phyloP scores from a whole-genome alignment of 2,329 filamentous ascomycete species.

The Nothophoma quercina region DNA sequence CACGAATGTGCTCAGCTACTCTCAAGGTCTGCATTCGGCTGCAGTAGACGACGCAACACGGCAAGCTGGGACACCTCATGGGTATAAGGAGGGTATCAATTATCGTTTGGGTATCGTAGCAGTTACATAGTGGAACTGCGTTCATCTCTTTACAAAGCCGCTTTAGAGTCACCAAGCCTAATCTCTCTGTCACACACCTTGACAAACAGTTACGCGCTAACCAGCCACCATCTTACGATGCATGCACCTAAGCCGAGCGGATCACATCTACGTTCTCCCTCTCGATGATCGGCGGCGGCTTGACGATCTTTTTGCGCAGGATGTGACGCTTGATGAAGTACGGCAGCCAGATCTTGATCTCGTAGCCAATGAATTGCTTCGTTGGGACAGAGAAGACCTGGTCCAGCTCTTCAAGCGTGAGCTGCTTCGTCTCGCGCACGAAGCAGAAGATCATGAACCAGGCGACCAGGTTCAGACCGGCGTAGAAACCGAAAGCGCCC shows the following conservation, averaged over 20 bases:
- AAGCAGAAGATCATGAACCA: conserved; percentile 53
- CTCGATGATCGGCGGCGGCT: conserved; percentile 51
- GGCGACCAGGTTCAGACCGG: conserved; percentile 50
- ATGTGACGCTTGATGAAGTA: conserved; percentile 54
- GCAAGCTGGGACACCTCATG: background rate
- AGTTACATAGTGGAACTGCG: background rate
- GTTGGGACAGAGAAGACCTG: conserved; percentile 49
- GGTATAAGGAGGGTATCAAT: background rate
- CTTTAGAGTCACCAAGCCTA: background rate
- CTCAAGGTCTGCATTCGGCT: too few relatives aligned
- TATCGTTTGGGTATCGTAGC: conserved; percentile 9
- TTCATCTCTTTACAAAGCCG: background rate
- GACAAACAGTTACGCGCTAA: too few relatives aligned
- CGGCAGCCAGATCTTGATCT: conserved; percentile 50
- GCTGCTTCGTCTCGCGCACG: conserved; percentile 49
- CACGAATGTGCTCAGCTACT: too few relatives aligned
- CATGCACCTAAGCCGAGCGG: conserved; percentile 2
- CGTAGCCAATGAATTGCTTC: conserved; percentile 48
- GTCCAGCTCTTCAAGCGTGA: conserved; percentile 22
- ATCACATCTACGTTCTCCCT: conserved; percentile 26
- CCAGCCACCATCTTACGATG: background rate
- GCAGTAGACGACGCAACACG: too few relatives aligned
- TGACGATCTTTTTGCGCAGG: conserved; percentile 46
- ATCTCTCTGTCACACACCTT: background rate
- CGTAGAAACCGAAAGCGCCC: conserved; percentile 53